Percentiles rank a stretch among this genome's conserved stretches.
These are phyloP conservation scores for Mycena rosella DNA, from an alignment of 768 basidiomycete species.

Conservation along the genomic window DNA sequence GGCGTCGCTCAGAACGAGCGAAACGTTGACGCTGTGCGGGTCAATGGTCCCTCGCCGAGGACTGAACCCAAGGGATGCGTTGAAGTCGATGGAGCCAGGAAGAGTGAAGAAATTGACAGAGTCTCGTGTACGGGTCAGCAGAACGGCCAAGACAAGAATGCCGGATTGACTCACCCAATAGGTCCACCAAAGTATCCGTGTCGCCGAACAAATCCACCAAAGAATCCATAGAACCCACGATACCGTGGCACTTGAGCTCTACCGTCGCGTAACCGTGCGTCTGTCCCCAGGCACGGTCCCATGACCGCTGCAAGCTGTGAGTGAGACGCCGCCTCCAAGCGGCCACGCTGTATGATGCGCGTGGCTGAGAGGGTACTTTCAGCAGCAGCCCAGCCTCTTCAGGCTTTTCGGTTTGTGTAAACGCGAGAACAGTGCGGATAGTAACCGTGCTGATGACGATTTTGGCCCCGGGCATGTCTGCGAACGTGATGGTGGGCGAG, in stretches of 20 bases:
- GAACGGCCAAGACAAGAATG: conserved; percentile 14
- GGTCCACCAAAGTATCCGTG: conserved; percentile 42
- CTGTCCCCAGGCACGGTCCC: conserved; percentile 77
- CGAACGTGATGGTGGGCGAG: conserved; percentile 63
- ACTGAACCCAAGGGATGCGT: conserved; percentile 32
- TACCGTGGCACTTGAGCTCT: conserved; percentile 60
- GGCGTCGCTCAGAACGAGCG: conserved; percentile 27
- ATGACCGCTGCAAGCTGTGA: conserved; percentile 71
- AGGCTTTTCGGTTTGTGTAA: conserved; percentile 62
- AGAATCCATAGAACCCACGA: conserved; percentile 58
- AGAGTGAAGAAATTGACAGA: conserved; percentile 30
- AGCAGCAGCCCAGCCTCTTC: conserved; percentile 41
- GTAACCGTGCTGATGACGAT: conserved; percentile 64
- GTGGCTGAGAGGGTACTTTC: conserved; percentile 38
- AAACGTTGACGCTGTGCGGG: conserved; percentile 31
- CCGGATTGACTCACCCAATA: conserved; percentile 46
- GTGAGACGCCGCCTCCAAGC: conserved; percentile 75
- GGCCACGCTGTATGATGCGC: conserved; percentile 61
- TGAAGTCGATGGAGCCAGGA: conserved; percentile 34
- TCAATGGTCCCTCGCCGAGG: conserved; percentile 31
- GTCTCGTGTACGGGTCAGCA: conserved; percentile 10
- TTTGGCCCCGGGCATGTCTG: conserved; percentile 64
- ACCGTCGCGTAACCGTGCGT: conserved; percentile 70
- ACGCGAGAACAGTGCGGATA: conserved; percentile 66
- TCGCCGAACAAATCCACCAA: conserved; percentile 45